Evolutionary conservation across 106 monocot species (phyloP), one percentile per base, ranked within the genome.

Genomic region (Dendrobium nobile): DNA sequence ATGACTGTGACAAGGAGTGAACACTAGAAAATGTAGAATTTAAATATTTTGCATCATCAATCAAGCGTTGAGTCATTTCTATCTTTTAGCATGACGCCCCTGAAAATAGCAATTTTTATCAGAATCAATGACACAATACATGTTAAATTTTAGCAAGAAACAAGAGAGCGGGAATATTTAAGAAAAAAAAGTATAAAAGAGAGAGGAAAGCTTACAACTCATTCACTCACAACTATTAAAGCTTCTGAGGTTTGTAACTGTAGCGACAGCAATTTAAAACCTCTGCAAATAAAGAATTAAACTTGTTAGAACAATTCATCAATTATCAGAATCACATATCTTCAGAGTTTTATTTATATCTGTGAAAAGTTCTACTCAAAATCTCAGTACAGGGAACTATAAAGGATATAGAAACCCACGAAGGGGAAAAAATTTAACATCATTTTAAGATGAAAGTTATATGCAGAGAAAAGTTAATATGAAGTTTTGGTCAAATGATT

Each of bases 21-120:
- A 74, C 74, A 74, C 11, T 74, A 44, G 74, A 44, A 42, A 44
- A 74, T 42, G 74, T 74, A 20, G 74, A 74, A 28, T 37, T 43
- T 13, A 74, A 41, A 74, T 20, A 74, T 15, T 74, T 74, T n/a
- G 74, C 74, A 74, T 74, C 74, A 74, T 74, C 74, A 28, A 74
- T 43, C 74, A 43, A 74, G 20, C 18, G 74, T 41, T 74, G 74
- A 74, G 74, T 42, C 74, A 74, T 74, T 74, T 74, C 74, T 74
- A 20, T 28, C 41, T 42, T 74, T 31, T 74, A 44, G 74, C 74
- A 74, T 74, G 74, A 74, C 44, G 18, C 42, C 43, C 43, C 43
- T 41, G 42, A 74, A 74, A 44, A 20, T 19, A 74, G 74, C 17
- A 74, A 74, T 33, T 33, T 70, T 70, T 16, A 37, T 7, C 5